phyloP scores from a whole-genome alignment of 768 basidiomycete species.

The Boletus coccyginus region DNA sequence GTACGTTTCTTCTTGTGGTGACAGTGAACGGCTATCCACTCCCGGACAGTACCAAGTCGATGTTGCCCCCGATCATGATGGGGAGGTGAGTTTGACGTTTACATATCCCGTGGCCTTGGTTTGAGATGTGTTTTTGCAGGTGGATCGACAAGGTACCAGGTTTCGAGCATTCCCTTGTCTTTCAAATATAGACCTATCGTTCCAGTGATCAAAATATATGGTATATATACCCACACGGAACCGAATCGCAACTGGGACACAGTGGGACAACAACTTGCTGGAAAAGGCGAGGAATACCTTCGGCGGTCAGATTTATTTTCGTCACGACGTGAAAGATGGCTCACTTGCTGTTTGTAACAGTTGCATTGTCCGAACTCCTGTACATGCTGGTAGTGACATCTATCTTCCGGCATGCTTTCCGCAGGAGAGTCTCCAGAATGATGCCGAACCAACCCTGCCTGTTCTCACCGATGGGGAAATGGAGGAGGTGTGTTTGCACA shows the following conservation, averaged over 20 bases:
- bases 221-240: slow-evolving; percentile 32
- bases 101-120: neutral
- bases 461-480: slow-evolving; percentile 43
- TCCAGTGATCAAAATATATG: slow-evolving; percentile 48
- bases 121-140: slow-evolving; percentile 25
- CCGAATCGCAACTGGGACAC: too few relatives aligned
- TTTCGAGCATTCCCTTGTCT: neutral
- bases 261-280: too few relatives aligned
- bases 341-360: slow-evolving; percentile 25
- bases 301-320: too few relatives aligned
- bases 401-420: slow-evolving; percentile 54
- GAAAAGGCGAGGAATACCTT: too few relatives aligned
- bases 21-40: neutral
- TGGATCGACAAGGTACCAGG: slow-evolving; percentile 38
- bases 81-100: slow-evolving; percentile 20
- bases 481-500: slow-evolving; percentile 39
- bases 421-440: slow-evolving; percentile 27
- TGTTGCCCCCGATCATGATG: slow-evolving; percentile 39
- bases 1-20: slow-evolving; percentile 30
- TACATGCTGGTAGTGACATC: slow-evolving; percentile 38
- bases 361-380: slow-evolving; percentile 44
- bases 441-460: slow-evolving; percentile 20
- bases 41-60: slow-evolving; percentile 46
- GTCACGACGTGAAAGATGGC: neutral
- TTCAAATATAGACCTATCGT: neutral